Evolutionary conservation across 441 rosid genomes (phyloP).

Genomic region (Francoa sonchifolia): DNA sequence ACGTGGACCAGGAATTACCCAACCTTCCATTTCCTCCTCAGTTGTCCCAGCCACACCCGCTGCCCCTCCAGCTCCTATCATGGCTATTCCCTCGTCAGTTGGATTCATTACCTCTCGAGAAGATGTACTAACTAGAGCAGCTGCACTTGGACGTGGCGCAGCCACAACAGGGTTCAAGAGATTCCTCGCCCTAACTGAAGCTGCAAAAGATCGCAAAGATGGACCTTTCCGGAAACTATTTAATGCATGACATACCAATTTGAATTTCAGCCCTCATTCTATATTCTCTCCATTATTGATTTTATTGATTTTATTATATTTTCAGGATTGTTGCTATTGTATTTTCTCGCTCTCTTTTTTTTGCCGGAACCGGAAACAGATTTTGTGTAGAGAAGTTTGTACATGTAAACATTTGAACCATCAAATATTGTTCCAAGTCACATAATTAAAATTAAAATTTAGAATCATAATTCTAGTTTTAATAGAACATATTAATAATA

Average conservation of each 20-base stretch:
- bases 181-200: constrained; percentile 98
- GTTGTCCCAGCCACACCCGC: constrained; percentile 31
- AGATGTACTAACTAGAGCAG: constrained; percentile 91
- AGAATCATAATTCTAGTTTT: too few relatives aligned
- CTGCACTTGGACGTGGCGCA: constrained; percentile 96
- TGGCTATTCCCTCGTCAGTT: constrained; percentile 30
- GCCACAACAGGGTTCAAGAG: constrained; percentile 97
- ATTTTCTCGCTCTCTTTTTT: not conserved
- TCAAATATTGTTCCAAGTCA: too few relatives aligned
- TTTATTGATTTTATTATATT: not conserved
- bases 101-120: constrained; percentile 81
- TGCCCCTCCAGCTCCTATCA: constrained; percentile 27
- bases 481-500: too few relatives aligned
- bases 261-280: not conserved
- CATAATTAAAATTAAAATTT: too few relatives aligned
- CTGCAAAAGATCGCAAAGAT: constrained; percentile 93
- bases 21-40: constrained; percentile 29
- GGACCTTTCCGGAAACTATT: constrained; percentile 88
- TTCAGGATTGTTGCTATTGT: not conserved
- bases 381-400: constrained; percentile 1
- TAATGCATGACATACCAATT: constrained; percentile 28
- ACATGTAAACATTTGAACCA: too few relatives aligned
- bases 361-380: not conserved
- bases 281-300: not conserved
- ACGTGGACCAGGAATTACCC: constrained; percentile 58